These are phyloP conservation scores for Colletotrichum plurivorum DNA, from an alignment of 2,329 filamentous ascomycete genomes.

Conservation along the genomic window DNA sequence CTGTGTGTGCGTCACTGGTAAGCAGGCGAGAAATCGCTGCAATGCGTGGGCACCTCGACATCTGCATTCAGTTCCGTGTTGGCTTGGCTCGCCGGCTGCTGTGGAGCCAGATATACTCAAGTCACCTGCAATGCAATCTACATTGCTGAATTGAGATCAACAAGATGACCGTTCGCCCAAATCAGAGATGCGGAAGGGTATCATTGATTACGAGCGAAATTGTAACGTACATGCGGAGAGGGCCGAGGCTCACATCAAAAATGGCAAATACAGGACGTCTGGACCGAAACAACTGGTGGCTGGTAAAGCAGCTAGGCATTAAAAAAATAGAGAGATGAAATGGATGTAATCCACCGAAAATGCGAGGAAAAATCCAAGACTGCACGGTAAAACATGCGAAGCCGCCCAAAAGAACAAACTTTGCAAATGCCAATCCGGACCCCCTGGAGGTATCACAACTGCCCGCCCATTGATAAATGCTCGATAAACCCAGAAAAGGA, in stretches of 20 bases:
- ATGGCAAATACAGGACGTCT: slow-evolving; percentile 13
- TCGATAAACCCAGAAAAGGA: slow-evolving; percentile 39
- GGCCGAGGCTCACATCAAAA: slow-evolving; percentile 5
- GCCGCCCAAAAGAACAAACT: slow-evolving; percentile 21
- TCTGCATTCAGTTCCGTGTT: too few species aligned
- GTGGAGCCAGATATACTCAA: too few species aligned
- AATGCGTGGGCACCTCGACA: not conserved
- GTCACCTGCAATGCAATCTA: too few species aligned
- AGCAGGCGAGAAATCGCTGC: slow-evolving; percentile 10
- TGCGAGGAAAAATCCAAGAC: not conserved
- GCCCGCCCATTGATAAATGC: slow-evolving; percentile 40
- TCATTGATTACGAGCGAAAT: slow-evolving; percentile 33
- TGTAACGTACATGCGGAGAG: not conserved
- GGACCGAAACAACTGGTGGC: not conserved
- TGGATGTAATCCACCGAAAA: not conserved
- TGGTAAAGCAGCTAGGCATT: slow-evolving; percentile 18
- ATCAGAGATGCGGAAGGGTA: slow-evolving; percentile 25
- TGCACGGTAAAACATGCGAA: slow-evolving; percentile 15
- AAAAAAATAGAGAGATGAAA: not conserved
- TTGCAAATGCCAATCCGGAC: slow-evolving; percentile 40
- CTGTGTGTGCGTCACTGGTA: slow-evolving; percentile 80
- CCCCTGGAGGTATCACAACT: slow-evolving; percentile 41
- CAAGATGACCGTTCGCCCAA: not conserved
- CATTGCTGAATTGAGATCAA: not conserved
- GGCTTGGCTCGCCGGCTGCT: too few species aligned